phyloP scores from a whole-genome alignment of 345 rosid species.

The Melastoma malabathricum region DNA sequence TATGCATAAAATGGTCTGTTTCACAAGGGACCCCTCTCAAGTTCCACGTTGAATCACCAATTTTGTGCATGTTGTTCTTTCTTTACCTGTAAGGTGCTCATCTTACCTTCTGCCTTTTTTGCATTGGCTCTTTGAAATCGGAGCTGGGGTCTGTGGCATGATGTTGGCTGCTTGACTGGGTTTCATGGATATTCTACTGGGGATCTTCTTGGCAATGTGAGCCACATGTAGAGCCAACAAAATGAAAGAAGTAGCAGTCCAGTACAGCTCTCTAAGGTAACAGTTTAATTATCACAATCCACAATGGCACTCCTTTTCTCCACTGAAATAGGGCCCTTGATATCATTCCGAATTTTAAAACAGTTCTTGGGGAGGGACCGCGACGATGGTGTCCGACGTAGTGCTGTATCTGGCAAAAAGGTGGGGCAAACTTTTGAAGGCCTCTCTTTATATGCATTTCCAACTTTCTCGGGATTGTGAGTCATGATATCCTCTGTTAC shows the following conservation, averaged over 20 bases:
- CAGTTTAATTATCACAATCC: neutral
- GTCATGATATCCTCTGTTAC: neutral
- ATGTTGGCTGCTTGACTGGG: slow-evolving; percentile 39
- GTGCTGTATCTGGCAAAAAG: slow-evolving; percentile 97
- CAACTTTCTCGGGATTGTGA: neutral
- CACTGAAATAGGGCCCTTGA: neutral
- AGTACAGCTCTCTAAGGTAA: slow-evolving; percentile 86
- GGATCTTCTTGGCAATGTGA: slow-evolving; percentile 67
- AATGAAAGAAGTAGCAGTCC: slow-evolving; percentile 68
- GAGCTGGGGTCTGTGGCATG: slow-evolving; percentile 92
- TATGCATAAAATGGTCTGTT: neutral
- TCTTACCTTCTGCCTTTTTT: slow-evolving; percentile 54
- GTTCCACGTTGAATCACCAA: neutral
- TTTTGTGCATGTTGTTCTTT: neutral
- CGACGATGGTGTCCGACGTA: slow-evolving; percentile 72
- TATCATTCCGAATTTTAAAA: neutral
- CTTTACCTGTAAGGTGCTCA: slow-evolving; percentile 35
- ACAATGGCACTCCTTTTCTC: neutral
- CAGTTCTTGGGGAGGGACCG: slow-evolving; percentile 76
- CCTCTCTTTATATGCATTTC: neutral
- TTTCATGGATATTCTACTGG: slow-evolving; percentile 48
- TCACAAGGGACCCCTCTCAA: neutral
- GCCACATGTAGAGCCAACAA: slow-evolving; percentile 61
- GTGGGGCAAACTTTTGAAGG: slow-evolving; percentile 14
- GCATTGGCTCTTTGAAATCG: slow-evolving; percentile 81